Conservation (phyloP, 352 stramenopile genomes). For the Phytophthora fragariae region DNA sequence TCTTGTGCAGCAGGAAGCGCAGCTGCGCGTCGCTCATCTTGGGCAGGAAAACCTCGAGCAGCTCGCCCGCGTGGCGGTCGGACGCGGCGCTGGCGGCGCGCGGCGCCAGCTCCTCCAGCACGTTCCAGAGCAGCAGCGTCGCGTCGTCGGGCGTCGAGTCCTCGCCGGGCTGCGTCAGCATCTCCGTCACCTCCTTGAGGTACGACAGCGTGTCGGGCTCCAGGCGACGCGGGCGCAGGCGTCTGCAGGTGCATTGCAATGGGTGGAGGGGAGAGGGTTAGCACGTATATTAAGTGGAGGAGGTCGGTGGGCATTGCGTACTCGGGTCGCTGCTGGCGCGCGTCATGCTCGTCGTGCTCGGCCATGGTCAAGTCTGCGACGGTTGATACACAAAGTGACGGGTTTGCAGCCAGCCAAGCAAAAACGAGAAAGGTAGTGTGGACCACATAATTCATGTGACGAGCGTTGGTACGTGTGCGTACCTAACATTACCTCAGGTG, state of each 20-base stretch:
- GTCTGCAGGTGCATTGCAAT: conserved; percentile 35
- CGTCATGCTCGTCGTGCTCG: conserved; percentile 23
- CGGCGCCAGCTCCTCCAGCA: conserved; percentile 80
- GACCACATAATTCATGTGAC: not conserved
- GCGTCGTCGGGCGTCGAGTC: conserved; percentile 67
- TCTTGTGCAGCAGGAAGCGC: conserved; percentile 81
- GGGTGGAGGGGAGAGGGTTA: not conserved
- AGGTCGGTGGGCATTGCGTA: conserved; percentile 13
- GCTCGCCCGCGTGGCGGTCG: conserved; percentile 74
- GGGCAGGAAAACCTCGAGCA: conserved; percentile 75
- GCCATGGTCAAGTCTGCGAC: conserved; percentile 17
- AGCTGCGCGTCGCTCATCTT: conserved; percentile 79
- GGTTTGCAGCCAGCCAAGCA: conserved; percentile 2
- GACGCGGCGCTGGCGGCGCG: conserved; percentile 77
- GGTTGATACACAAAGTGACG: conserved; percentile 20
- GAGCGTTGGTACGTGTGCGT: not conserved
- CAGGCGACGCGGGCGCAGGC: conserved; percentile 73
- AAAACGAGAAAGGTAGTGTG: not conserved
- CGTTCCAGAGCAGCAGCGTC: conserved; percentile 80
- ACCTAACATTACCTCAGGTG: too few species aligned
- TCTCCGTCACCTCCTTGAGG: conserved; percentile 84
- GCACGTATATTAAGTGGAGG: not conserved
- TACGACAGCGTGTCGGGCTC: conserved; percentile 86
- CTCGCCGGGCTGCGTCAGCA: conserved; percentile 61
- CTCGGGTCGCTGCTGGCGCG: conserved; percentile 38